Percentiles rank a stretch among this genome's conserved stretches.
phyloP scores from a whole-genome alignment of 306 rosid genomes.

The Carpinus viminea region DNA sequence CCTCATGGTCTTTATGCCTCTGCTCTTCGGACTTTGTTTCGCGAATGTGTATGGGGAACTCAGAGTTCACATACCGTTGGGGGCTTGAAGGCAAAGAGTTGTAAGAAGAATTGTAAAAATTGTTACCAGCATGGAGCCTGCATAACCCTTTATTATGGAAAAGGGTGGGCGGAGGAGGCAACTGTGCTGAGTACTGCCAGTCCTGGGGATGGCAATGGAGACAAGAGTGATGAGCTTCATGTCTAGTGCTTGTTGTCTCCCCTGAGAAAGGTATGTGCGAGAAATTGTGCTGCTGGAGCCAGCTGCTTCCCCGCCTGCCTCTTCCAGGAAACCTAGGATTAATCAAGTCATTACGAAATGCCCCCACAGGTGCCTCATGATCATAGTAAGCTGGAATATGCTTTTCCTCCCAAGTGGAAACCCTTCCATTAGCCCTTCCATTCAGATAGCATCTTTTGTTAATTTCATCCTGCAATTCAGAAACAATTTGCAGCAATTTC shows the following conservation, averaged over 20 bases:
- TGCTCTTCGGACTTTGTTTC: constrained; percentile 44
- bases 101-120: constrained; percentile 32
- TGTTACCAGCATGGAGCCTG: constrained; percentile 42
- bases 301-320: constrained; percentile 36
- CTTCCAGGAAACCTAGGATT: constrained; percentile 45
- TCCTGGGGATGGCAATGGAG: constrained; percentile 44
- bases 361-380: constrained; percentile 43
- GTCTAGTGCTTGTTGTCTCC: constrained; percentile 56
- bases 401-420: constrained; percentile 37
- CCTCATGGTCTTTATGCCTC: constrained; percentile 40
- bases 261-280: constrained; percentile 63
- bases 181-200: constrained; percentile 50
- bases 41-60: constrained; percentile 39
- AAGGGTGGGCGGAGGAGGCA: constrained; percentile 34
- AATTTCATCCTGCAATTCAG: constrained; percentile 64
- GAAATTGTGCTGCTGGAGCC: constrained; percentile 38
- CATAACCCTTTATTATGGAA: constrained; percentile 32
- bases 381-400: constrained; percentile 36
- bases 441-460: constrained; percentile 37
- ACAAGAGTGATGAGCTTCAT: constrained; percentile 49
- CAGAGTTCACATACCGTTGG: constrained; percentile 35
- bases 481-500: constrained; percentile 58
- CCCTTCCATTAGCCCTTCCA: constrained; percentile 41
- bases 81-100: constrained; percentile 54
- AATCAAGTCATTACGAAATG: constrained; percentile 39